These are phyloP conservation scores for Rhizopus sp. DNA, from an alignment of 371 early-diverging fungal genomes.

Conservation along the genomic window DNA sequence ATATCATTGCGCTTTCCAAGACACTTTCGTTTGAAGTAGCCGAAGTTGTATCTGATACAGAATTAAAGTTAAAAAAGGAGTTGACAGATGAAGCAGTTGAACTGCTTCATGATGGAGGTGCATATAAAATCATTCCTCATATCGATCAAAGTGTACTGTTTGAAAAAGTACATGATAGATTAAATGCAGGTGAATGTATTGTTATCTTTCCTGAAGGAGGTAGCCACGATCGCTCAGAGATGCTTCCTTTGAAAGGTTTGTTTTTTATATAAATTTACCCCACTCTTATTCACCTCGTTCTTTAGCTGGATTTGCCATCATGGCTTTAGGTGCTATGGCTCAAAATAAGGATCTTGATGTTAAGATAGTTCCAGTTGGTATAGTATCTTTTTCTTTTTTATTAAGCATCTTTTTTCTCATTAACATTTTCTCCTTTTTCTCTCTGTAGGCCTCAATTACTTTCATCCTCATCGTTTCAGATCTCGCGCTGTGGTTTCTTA, in stretches of 20 bases:
- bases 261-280: neutral
- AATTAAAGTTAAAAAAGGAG: conserved; percentile 41
- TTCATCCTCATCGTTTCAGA: conserved; percentile 86
- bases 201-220: conserved; percentile 93
- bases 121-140: conserved; percentile 68
- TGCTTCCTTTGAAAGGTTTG: conserved; percentile 78
- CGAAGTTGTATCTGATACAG: conserved; percentile 69
- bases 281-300: conserved; percentile 2
- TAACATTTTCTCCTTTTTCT: neutral
- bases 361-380: conserved; percentile 76
- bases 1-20: conserved; percentile 46
- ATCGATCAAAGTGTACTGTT: conserved; percentile 77
- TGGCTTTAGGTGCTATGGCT: conserved; percentile 83
- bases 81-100: conserved; percentile 46
- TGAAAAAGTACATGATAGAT: conserved; percentile 63
- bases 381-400: neutral
- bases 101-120: conserved; percentile 31
- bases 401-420: neutral
- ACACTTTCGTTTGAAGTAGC: conserved; percentile 52
- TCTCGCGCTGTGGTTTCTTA: conserved; percentile 87
- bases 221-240: conserved; percentile 80
- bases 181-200: conserved; percentile 64
- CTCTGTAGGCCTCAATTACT: conserved; percentile 69
- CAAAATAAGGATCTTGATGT: conserved; percentile 68
- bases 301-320: conserved; percentile 67